Conservation (phyloP, 2,329 filamentous ascomycete genomes). For the Neofusicoccum parvum region DNA sequence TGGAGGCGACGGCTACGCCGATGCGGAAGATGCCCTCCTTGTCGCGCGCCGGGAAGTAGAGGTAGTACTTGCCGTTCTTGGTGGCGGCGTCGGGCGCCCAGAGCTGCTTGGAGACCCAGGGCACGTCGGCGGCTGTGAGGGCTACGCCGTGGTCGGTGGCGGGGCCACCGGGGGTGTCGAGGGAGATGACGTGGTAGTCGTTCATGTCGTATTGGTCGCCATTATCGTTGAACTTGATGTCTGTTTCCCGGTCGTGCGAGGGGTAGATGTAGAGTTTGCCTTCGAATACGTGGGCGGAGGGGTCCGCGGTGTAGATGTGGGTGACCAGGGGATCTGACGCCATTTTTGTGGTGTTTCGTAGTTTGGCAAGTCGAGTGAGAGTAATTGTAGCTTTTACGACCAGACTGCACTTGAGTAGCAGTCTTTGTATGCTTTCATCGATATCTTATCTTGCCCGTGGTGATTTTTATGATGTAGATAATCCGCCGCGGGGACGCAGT, state of each 20-base stretch:
- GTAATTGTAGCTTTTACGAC: too few relatives aligned
- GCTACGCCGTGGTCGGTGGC: slow-evolving; percentile 75
- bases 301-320: slow-evolving; percentile 78
- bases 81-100: slow-evolving; percentile 78
- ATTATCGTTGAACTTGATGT: slow-evolving; percentile 78
- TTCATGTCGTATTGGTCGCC: slow-evolving; percentile 84
- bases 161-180: slow-evolving; percentile 56
- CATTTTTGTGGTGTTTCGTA: background rate
- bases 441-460: too few relatives aligned
- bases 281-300: slow-evolving; percentile 79
- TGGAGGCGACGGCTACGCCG: slow-evolving; percentile 67
- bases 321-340: slow-evolving; percentile 62
- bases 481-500: background rate
- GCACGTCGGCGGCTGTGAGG: slow-evolving; percentile 65
- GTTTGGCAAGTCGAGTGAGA: background rate
- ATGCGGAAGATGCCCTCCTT: slow-evolving; percentile 71
- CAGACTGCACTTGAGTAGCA: too few relatives aligned
- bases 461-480: background rate
- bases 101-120: slow-evolving; percentile 77
- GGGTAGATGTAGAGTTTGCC: slow-evolving; percentile 77
- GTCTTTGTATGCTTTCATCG: too few relatives aligned
- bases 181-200: slow-evolving; percentile 79
- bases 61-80: slow-evolving; percentile 71
- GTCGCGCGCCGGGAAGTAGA: slow-evolving; percentile 77
- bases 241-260: slow-evolving; percentile 76